Evolutionary conservation across 768 basidiomycete species (phyloP).

Genomic region (Trametes cinnabarina): DNA sequence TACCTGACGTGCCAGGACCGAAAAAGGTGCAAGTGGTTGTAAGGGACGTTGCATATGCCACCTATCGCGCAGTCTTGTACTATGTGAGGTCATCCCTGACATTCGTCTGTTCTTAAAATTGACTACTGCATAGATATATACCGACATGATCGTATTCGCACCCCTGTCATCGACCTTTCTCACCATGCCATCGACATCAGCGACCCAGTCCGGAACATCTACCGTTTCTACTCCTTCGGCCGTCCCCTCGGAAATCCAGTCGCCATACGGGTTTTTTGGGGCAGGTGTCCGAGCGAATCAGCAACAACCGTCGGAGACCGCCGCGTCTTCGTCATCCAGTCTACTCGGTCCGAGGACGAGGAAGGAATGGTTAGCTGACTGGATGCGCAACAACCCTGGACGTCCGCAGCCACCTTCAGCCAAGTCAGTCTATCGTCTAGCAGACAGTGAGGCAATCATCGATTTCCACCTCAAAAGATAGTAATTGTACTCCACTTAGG

Average conservation of each 20-base stretch:
- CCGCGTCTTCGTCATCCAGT: not conserved
- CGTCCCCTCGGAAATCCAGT: conserved; percentile 37
- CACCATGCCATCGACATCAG: conserved; percentile 22
- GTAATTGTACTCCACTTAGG: conserved; percentile 39
- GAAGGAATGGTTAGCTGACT: conserved; percentile 71
- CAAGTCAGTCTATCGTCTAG: conserved; percentile 80
- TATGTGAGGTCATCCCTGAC: conserved; percentile 46
- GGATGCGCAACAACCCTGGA: conserved; percentile 57
- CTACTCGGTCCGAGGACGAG: conserved; percentile 36
- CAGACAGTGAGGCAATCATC: conserved; percentile 59
- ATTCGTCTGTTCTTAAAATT: not conserved
- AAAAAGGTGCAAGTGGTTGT: conserved; percentile 53
- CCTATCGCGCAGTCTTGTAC: conserved; percentile 68
- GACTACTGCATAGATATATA: conserved; percentile 62
- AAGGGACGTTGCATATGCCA: conserved; percentile 57
- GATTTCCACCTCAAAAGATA: not conserved
- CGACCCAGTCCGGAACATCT: not conserved
- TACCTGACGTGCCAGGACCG: conserved; percentile 37
- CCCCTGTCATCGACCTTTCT: conserved; percentile 74
- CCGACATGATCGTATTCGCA: conserved; percentile 80
- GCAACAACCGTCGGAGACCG: conserved; percentile 19
- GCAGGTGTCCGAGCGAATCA: conserved; percentile 14
- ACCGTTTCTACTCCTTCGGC: conserved; percentile 11
- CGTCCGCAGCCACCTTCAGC: conserved; percentile 76
- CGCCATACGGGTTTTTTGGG: conserved; percentile 21